A percentile compares a stretch with the other conserved stretches of the same genome.
Conservation (phyloP, 495 filamentous ascomycete species). For the Xylaria cubensis region DNA sequence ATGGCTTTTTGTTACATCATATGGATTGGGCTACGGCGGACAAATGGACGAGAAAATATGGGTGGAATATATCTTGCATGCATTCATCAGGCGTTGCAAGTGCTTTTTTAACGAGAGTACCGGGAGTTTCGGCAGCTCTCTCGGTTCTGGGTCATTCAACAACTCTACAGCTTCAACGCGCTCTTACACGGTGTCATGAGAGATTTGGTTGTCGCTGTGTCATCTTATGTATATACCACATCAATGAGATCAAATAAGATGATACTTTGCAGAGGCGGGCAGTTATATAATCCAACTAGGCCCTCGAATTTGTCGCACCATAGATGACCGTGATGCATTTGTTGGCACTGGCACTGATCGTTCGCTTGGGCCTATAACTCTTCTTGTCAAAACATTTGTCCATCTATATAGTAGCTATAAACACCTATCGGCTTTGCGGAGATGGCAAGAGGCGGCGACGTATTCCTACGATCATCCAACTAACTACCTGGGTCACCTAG, state of each 20-base stretch:
- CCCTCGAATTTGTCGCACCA: background rate
- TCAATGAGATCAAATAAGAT: background rate
- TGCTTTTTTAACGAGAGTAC: conserved; percentile 27
- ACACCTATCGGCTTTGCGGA: background rate
- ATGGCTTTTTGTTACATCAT: conserved; percentile 8
- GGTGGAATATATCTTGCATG: conserved; percentile 37
- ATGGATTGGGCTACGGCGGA: conserved; percentile 30
- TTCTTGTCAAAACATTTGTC: background rate
- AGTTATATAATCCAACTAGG: background rate
- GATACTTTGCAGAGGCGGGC: background rate
- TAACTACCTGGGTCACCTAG: background rate
- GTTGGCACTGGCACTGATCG: background rate
- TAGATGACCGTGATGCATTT: background rate
- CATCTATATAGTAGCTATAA: background rate
- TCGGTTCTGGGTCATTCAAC: conserved; percentile 27
- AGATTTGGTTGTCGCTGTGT: background rate
- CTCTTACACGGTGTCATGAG: conserved; percentile 6
- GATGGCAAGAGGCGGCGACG: background rate
- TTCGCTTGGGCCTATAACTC: background rate
- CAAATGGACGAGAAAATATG: conserved; percentile 36
- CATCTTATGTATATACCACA: conserved; percentile 21
- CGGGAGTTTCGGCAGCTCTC: conserved; percentile 24
- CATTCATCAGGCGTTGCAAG: conserved; percentile 49
- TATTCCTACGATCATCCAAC: background rate
- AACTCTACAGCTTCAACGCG: conserved; percentile 30